Conservation (phyloP, 2,329 filamentous ascomycete genomes). For the Fusarium sp. region DNA sequence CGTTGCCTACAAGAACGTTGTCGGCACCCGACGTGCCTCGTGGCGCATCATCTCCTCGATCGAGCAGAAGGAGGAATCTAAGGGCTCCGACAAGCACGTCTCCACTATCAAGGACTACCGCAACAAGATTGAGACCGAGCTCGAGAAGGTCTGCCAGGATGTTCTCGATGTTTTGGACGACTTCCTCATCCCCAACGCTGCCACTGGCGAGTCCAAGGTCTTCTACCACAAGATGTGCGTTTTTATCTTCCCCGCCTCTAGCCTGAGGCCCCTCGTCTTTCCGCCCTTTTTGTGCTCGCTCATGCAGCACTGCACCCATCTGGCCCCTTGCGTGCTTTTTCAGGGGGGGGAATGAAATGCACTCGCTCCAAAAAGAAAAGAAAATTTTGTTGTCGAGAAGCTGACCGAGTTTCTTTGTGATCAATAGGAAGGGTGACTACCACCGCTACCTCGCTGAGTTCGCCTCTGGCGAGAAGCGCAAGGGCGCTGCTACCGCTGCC, state of each 20-base stretch:
- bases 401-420: constrained; percentile 27
- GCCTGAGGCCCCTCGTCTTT: constrained; percentile 38
- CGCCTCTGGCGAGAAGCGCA: constrained; percentile 91
- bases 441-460: constrained; percentile 97
- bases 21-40: constrained; percentile 96
- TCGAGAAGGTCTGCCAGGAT: constrained; percentile 98
- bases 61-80: constrained; percentile 99
- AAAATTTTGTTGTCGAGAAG: constrained; percentile 14
- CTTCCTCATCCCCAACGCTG: constrained; percentile 93
- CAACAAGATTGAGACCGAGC: constrained; percentile 97
- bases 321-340: constrained; percentile 20
- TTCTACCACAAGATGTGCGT: constrained; percentile 99
- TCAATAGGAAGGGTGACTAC: constrained; percentile 89
- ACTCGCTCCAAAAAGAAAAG: constrained; percentile 8
- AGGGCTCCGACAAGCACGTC: constrained; percentile 96
- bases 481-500: constrained; percentile 85
- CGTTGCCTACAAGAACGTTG: constrained; percentile 99
- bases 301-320: constrained; percentile 25
- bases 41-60: constrained; percentile 99
- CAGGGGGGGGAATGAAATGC: constrained; percentile 5
- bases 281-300: constrained; percentile 31
- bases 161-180: constrained; percentile 95
- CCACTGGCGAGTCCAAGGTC: constrained; percentile 98
- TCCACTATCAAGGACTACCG: constrained; percentile 95
- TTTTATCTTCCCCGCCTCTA: constrained; percentile 40